Evolutionary conservation across 306 rosid genomes (phyloP).

Genomic region (Cucumis hystrix): DNA sequence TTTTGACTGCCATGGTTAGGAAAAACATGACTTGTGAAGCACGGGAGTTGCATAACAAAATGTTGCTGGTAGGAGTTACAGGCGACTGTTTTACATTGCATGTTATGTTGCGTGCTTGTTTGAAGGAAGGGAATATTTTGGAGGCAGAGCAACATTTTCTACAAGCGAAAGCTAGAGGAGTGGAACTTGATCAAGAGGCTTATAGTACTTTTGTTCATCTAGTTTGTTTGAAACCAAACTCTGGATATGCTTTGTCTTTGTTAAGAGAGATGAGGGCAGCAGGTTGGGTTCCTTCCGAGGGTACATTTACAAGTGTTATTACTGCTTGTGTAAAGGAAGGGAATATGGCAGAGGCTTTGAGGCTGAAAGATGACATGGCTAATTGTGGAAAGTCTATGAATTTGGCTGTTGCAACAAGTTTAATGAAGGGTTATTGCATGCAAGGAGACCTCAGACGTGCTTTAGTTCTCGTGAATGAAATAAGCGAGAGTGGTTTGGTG

Average conservation of each 20-base stretch:
- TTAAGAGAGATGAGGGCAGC: constrained; percentile 49
- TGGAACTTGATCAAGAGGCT: constrained; percentile 35
- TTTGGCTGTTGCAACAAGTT: constrained; percentile 33
- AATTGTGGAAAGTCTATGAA: constrained; percentile 30
- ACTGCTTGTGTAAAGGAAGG: constrained; percentile 53
- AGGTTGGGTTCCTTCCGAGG: constrained; percentile 47
- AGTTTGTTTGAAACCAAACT: constrained; percentile 27
- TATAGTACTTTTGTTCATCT: constrained; percentile 40
- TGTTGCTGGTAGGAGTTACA: constrained; percentile 24
- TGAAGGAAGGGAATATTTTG: constrained; percentile 30
- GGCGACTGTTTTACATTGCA: constrained; percentile 39
- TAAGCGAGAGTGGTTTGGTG: constrained; percentile 27
- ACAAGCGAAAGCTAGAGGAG: constrained; percentile 28
- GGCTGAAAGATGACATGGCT: constrained; percentile 63
- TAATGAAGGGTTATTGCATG: constrained; percentile 50
- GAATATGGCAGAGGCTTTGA: constrained; percentile 40
- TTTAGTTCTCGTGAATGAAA: constrained; percentile 29
- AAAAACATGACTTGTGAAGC: constrained; percentile 29
- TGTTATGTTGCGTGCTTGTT: constrained; percentile 36
- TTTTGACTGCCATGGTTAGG: constrained; percentile 44
- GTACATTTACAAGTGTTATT: constrained; percentile 30
- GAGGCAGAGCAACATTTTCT: constrained; percentile 35
- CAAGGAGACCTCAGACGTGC: constrained; percentile 44
- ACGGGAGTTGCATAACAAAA: constrained; percentile 26
- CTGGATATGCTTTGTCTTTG: constrained; percentile 23